Base-by-base conservation (phyloP, 1,139 yeast species). In the Hyphopichia khmerensis region DNA sequence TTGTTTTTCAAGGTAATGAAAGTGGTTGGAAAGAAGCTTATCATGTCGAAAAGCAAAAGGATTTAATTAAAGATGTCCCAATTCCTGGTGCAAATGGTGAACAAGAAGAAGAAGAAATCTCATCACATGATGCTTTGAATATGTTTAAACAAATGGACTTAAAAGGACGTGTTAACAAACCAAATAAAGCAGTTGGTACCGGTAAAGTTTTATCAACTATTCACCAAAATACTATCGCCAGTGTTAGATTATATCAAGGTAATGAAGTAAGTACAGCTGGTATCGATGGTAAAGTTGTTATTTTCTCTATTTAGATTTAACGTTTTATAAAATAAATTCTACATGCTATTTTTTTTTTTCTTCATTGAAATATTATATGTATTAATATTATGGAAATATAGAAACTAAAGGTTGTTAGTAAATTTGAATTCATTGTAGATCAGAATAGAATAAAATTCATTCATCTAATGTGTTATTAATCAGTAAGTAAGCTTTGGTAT, bases 91-190 rank as follows among this genome's bases (percentile, higher is more conserved):
- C 50, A 14, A 46, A 45, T 27, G 73, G 65, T 41, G 71, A 64
- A 10, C 82, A 74, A 16, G 82, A 77, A 18, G 82, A 76, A 32
- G 80, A 73, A 44, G 93, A 84, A 58, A 74, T 80, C 41, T 73
- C 82, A 23, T 82, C 86, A 45, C 86, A 84, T 52, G 85, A 90
- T 48, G 98, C 98, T 13, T 78, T 93, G 62, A 87, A 87, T 67
- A 89, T 93, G 93, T 95, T 95, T 71, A 85, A 90, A 65, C 96
- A 93, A 65, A 75, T 93, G 77, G 99, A 93, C 66, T 78, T 93
- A 64, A 91, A 90, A 75, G 99, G 99, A 43, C 79, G 88, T 45
- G 82, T 80, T 41, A 72, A 77, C 50, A 70, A 75, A 47, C 67
- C 72, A 23, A 48, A 51, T 38, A 48, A 51, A 15, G 50, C 49